Evolutionary conservation across 1,139 yeast genomes (phyloP), one percentile per base, ranked within the genome.

Genomic region (Lodderomyces elongisporus): DNA sequence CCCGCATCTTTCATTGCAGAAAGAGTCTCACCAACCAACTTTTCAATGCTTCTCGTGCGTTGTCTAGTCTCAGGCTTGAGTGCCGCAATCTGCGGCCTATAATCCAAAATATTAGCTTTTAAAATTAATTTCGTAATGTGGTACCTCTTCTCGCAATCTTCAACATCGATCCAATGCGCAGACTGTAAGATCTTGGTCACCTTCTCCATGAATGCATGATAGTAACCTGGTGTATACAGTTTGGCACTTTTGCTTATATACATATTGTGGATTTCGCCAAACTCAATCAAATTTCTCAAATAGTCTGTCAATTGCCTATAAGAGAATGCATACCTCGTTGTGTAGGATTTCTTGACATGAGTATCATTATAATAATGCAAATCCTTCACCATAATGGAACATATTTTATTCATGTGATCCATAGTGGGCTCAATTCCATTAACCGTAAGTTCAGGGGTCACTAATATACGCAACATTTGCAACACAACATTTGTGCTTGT

Each of bases 311-410:
- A 30, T 28, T 40, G 41, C 4, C 25, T 12, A 12, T 16, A 27
- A 5, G 17, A 28, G n/a, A 33, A 17, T 27, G 15, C 10, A 15
- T 21, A 30, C 25, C 34, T 25, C 12, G 25, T 5, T 8, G 14
- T 15, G 13, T 28, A 24, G 3, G 16, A 14, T n/a, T 36, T 29
- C 25, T 60, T 59, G 29, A 46, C 50, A 34, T 64, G 61, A 33
- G 41, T 50, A 38, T 64, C 68, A 31, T 58, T 57, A 44, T 51
- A 60, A 37, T 62, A 58, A 37, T 59, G 56, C 12, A 66, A 37
- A 34, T 66, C 70, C 17, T 58, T 56, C 38, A 50, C 50, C 31
- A 68, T 53, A 27, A 55, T 49, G 2, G 61, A 48, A 38, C 65
- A 58, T 0, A 64, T 41, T 9, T 49, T 52, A 34, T 58, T 58